Evolutionary conservation across 148 eudicot genomes (phyloP), one percentile per base, ranked within the genome.

Genomic region (Camellia lanceoleosa): DNA sequence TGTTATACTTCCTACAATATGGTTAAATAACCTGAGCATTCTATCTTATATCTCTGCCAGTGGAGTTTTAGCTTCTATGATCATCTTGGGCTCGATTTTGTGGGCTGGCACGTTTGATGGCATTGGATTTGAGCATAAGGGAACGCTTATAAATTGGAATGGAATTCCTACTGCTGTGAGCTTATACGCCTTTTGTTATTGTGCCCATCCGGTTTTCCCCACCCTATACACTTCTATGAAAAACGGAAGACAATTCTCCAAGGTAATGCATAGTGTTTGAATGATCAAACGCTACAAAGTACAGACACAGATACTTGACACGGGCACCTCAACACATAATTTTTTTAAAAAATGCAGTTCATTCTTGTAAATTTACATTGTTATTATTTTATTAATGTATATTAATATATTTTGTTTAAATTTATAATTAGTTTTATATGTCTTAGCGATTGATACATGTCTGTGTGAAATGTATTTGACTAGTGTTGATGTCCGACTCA

Each of bases 151-250:
- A 41, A 84, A 81, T 68, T 80, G 65, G 73, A 77, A 41, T 15
- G 89, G 87, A 18, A 19, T 84, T 19, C 79, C 85, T 1, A 84
- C 79, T 23, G 80, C 87, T 16, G 20, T 80, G 15, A 87, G 87
- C 82, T 23, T 87, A n/a, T 87, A 87, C 19, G 71, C 89, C 15
- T 82, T 84, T 46, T 84, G 87, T 60, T 87, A 82, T 15, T 79
- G 89, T 80, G 87, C 79, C 62, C 89, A 87, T 80, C 84, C 89
- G 0, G 81, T 87, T 77, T 87, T 87, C 42, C 89, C 89, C 6
- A 84, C 87, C 5, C 68, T 87, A 1, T 87, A 79, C 76, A 84
- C 72, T 74, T 87, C 89, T 2, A 87, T 84, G 89, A 82, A 76
- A 70, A 79, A 84, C 52, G 66, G 59, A 42, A 80, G 44, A 9